phyloP scores from a whole-genome alignment of 106 monocot species.

The Amphibolis antarctica region DNA sequence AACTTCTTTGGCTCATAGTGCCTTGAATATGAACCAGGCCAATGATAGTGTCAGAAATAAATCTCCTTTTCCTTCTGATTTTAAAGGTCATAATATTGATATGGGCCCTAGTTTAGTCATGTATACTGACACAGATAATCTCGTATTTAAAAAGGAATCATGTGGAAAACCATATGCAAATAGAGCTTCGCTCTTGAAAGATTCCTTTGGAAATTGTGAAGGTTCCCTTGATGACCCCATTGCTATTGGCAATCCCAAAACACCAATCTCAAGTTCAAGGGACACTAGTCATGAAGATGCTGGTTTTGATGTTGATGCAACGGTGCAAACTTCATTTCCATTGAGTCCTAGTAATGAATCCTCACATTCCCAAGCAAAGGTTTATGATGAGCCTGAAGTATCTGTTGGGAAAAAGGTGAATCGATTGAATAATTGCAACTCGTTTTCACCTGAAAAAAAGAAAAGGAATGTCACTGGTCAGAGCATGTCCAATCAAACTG shows the following conservation, averaged over 20 bases:
- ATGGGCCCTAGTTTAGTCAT: background rate
- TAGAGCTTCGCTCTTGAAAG: background rate
- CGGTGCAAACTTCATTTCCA: background rate
- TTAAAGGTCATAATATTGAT: no score
- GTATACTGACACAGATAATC: background rate
- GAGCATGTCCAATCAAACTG: conserved; percentile 2
- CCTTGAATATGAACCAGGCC: background rate
- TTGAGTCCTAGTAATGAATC: background rate
- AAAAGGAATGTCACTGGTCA: conserved; percentile 1
- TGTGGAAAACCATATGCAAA: background rate
- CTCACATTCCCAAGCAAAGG: background rate
- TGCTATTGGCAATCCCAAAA: background rate
- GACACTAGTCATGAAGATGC: background rate
- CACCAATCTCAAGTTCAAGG: background rate
- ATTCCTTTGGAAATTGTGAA: background rate
- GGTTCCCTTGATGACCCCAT: background rate
- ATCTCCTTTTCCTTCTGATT: background rate
- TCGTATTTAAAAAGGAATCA: background rate
- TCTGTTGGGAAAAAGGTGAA: background rate
- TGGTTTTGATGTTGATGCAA: background rate
- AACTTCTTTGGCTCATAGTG: background rate
- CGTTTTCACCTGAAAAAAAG: background rate
- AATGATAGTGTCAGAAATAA: background rate
- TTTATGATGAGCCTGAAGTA: background rate
- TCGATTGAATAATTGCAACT: background rate